Base-by-base conservation (phyloP, 371 early-diverging fungal genomes). In the Chytridiales sp. region DNA sequence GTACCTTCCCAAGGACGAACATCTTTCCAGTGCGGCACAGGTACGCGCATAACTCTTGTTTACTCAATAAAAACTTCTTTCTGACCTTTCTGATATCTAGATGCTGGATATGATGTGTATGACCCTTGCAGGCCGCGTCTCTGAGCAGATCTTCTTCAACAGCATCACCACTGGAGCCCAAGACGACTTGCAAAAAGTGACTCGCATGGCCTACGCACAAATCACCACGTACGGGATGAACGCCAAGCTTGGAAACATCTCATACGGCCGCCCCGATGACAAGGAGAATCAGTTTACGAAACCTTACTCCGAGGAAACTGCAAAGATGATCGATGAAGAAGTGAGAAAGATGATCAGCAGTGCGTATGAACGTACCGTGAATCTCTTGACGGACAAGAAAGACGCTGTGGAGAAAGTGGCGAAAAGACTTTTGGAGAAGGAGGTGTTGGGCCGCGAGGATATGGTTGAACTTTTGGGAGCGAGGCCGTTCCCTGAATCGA, bases 1-100 rank as follows among this genome's bases (percentile, higher is more conserved):
- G 52, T 98, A 97, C 70, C 67, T 98, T 61, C 99, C 99, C 66
- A 94, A 95, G 77, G 99, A 98, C 61, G 91, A 94, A 76, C 93
- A 95, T 72, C n/a, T n/a, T 73, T 98, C 60, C 92, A 94, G 67
- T 91, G n/a, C n/a, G n/a, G n/a, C n/a, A n/a, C n/a, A n/a, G n/a
- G n/a, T n/a, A n/a, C n/a, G n/a, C n/a, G n/a, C n/a, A n/a, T n/a
- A n/a, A n/a, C n/a, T n/a, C n/a, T n/a, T n/a, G n/a, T n/a, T n/a
- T n/a, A n/a, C n/a, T n/a, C n/a, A n/a, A n/a, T n/a, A n/a, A n/a
- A n/a, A n/a, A n/a, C n/a, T n/a, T n/a, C n/a, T n/a, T n/a, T n/a
- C n/a, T n/a, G n/a, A n/a, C n/a, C n/a, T n/a, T n/a, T n/a, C 93
- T 34, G 90, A 88, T 15, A 85, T 38, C 39, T 96, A 97, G 68